Conservation (phyloP, 2,329 filamentous ascomycete genomes). For the Cryphonectria japonica region DNA sequence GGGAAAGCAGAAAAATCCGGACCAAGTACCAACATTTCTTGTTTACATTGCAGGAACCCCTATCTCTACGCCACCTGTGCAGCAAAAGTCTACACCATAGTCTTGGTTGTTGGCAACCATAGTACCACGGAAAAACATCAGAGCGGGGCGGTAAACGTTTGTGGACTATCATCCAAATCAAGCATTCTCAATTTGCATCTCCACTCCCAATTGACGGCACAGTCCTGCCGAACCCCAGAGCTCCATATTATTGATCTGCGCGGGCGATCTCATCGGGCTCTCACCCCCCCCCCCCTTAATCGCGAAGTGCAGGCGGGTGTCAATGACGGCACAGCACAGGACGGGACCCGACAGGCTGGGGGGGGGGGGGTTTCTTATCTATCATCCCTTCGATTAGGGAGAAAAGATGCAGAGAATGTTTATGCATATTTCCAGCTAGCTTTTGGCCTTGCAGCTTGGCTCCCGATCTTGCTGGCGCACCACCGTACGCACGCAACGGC, state of each 20-base stretch:
- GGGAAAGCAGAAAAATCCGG: not conserved
- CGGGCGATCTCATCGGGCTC: constrained; percentile 5
- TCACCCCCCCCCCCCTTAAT: not conserved
- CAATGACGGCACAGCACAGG: not conserved
- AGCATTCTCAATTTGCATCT: constrained; percentile 7
- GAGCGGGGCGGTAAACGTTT: not conserved
- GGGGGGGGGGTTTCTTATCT: not conserved
- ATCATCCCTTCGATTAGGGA: not conserved
- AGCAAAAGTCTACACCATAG: not conserved
- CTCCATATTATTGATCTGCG: constrained; percentile 5
- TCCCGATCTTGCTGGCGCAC: not conserved
- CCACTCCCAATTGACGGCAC: constrained; percentile 2
- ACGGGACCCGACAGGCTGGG: constrained; percentile 19
- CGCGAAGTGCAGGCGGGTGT: not conserved
- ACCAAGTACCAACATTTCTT: not conserved
- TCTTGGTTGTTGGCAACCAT: not conserved
- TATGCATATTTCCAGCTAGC: constrained; percentile 8
- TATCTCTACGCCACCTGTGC: not conserved
- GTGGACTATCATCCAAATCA: constrained; percentile 1
- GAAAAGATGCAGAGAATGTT: constrained; percentile 15
- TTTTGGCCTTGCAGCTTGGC: constrained; percentile 2
- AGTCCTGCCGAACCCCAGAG: constrained; percentile 12
- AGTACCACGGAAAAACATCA: not conserved
- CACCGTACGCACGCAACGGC: not conserved
- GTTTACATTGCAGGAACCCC: not conserved